Conservation (phyloP, 345 rosid genomes). For the Turritis glabra region DNA sequence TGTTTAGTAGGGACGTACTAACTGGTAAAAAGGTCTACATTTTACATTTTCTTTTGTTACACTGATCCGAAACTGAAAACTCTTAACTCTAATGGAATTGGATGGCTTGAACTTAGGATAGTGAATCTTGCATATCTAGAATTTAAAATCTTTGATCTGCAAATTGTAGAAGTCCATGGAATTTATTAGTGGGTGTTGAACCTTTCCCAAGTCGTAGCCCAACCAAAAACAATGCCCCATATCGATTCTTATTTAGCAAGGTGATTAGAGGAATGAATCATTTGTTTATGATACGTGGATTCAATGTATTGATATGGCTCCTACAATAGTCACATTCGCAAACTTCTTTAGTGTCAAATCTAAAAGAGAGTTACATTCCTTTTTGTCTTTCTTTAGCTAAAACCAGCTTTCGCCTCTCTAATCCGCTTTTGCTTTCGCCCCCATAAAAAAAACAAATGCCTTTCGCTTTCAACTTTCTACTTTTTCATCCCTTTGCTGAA, state of each 20-base stretch:
- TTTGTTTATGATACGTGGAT: neutral
- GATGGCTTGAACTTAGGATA: neutral
- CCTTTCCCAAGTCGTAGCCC: conserved; percentile 1
- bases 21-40: neutral
- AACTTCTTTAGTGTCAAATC: conserved; percentile 31
- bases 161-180: neutral
- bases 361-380: conserved; percentile 27
- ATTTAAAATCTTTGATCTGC: neutral
- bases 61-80: neutral
- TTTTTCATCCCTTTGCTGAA: conserved; percentile 31
- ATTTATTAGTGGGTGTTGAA: conserved; percentile 5
- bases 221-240: neutral
- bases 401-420: conserved; percentile 32
- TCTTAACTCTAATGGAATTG: neutral
- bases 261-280: neutral
- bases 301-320: conserved; percentile 16
- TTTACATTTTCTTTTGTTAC: neutral
- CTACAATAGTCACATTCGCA: conserved; percentile 26
- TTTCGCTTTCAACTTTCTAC: conserved; percentile 34
- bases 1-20: conserved; percentile 8
- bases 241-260: neutral
- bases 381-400: conserved; percentile 42
- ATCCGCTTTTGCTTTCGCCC: conserved; percentile 32
- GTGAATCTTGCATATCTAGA: neutral
- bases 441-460: conserved; percentile 23